phyloP scores from a whole-genome alignment of 2,329 filamentous ascomycete genomes.

The Fusarium sambucinum region DNA sequence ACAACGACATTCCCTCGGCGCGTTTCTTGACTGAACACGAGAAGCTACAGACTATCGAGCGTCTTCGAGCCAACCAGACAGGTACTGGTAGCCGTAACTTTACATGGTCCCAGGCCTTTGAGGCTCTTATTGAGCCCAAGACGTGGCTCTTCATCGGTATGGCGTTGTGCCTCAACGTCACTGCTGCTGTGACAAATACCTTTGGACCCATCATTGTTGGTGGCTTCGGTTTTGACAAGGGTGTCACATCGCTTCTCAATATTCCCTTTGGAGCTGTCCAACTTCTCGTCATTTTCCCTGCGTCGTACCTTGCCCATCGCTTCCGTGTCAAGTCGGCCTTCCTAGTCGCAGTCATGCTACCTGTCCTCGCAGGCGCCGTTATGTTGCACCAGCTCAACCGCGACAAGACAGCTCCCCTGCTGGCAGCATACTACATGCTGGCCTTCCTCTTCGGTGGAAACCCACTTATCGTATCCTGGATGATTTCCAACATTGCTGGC shows the following conservation, averaged over 20 bases:
- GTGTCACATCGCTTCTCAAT: slow-evolving; percentile 70
- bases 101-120: slow-evolving; percentile 73
- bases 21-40: slow-evolving; percentile 74
- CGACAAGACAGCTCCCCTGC: slow-evolving; percentile 57
- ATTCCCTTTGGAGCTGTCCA: slow-evolving; percentile 76
- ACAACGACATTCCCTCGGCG: slow-evolving; percentile 68
- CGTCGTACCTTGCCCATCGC: slow-evolving; percentile 69
- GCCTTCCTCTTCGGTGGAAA: slow-evolving; percentile 75
- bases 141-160: slow-evolving; percentile 71
- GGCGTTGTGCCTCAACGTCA: slow-evolving; percentile 72
- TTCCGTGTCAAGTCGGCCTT: slow-evolving; percentile 68
- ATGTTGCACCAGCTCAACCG: slow-evolving; percentile 66
- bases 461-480: slow-evolving; percentile 75
- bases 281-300: slow-evolving; percentile 67
- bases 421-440: slow-evolving; percentile 74
- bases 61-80: slow-evolving; percentile 79
- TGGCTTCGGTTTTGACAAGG: slow-evolving; percentile 70
- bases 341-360: slow-evolving; percentile 66
- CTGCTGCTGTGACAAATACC: slow-evolving; percentile 71
- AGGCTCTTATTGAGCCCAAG: slow-evolving; percentile 62
- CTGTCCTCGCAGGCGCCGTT: slow-evolving; percentile 70
- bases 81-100: slow-evolving; percentile 79
- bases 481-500: slow-evolving; percentile 75
- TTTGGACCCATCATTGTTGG: slow-evolving; percentile 74
- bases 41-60: slow-evolving; percentile 74